A percentile compares a stretch with the other conserved stretches of the same genome.
These are phyloP conservation scores for Alisma plantagoaquatica DNA, from an alignment of 106 monocot species.

Conservation along the genomic window DNA sequence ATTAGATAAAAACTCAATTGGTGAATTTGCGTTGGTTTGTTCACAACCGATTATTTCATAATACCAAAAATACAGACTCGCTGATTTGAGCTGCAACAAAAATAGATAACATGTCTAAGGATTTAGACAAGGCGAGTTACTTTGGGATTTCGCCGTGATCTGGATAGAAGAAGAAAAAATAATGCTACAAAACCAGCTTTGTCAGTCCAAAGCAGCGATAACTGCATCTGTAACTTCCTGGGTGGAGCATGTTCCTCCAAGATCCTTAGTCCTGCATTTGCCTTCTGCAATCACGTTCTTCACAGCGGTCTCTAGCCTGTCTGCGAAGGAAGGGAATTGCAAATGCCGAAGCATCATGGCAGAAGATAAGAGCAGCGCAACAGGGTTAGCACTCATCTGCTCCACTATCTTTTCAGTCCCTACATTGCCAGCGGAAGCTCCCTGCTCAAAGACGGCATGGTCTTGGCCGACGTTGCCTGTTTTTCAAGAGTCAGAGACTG, in stretches of 20 bases:
- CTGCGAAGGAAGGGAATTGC: constrained; percentile 34
- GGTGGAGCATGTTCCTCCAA: constrained; percentile 24
- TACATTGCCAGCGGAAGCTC: constrained; percentile 17
- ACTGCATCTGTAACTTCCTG: constrained; percentile 32
- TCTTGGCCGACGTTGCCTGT: constrained; percentile 6
- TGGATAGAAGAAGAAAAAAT: background rate
- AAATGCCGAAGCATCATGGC: constrained; percentile 41
- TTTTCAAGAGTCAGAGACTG: background rate
- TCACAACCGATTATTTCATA: too few species aligned
- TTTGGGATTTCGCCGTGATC: background rate
- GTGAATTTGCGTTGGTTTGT: too few species aligned
- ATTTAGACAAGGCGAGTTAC: background rate
- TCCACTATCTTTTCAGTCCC: constrained; percentile 27
- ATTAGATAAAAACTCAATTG: too few species aligned
- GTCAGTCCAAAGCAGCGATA: background rate
- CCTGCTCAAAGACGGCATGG: constrained; percentile 5
- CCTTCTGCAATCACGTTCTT: constrained; percentile 28
- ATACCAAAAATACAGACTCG: background rate
- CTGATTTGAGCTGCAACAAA: background rate
- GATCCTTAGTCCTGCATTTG: constrained; percentile 20
- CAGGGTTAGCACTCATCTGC: constrained; percentile 25
- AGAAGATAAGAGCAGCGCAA: constrained; percentile 30
- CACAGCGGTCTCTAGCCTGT: constrained; percentile 34
- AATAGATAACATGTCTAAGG: background rate
- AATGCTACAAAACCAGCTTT: background rate